Conservation (phyloP, 495 filamentous ascomycete genomes). For the Pseudomonodictys pantanalensis region DNA sequence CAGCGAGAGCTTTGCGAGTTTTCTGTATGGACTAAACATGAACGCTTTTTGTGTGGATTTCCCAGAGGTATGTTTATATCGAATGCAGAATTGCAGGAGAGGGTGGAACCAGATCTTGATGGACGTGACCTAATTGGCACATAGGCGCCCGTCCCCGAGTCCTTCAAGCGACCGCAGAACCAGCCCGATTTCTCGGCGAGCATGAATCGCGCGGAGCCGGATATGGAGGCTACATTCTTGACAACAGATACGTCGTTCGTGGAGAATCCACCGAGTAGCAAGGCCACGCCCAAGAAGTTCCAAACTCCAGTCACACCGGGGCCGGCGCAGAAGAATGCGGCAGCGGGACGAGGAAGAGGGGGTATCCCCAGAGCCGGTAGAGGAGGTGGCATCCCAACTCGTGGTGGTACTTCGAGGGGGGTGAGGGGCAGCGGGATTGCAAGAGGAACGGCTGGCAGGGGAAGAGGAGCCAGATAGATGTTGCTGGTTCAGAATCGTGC, state of each 20-base stretch:
- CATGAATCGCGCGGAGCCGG: conserved; percentile 28
- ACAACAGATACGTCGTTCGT: conserved; percentile 95
- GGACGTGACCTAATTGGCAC: neutral
- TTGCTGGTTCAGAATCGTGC: no score
- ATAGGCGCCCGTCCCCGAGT: conserved; percentile 65
- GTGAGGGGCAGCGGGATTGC: conserved; percentile 41
- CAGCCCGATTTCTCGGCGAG: conserved; percentile 10
- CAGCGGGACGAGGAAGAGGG: conserved; percentile 8
- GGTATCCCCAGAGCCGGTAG: conserved; percentile 30
- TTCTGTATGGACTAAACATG: conserved; percentile 95
- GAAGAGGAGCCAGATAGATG: conserved; percentile 13
- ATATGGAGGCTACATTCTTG: conserved; percentile 83
- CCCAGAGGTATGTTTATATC: conserved; percentile 65
- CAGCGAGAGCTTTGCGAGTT: conserved; percentile 92
- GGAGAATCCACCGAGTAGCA: conserved; percentile 76
- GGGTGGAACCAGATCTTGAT: neutral
- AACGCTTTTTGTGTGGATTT: conserved; percentile 99
- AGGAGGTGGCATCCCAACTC: conserved; percentile 40
- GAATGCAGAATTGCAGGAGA: neutral
- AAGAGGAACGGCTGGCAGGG: conserved; percentile 40
- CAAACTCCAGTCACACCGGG: conserved; percentile 47
- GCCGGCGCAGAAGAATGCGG: conserved; percentile 24
- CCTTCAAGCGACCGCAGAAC: conserved; percentile 61
- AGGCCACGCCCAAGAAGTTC: conserved; percentile 64
- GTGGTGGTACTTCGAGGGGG: conserved; percentile 40